Conservation (phyloP, 108 stramenopile genomes). For the Licmophora abbreviata region DNA sequence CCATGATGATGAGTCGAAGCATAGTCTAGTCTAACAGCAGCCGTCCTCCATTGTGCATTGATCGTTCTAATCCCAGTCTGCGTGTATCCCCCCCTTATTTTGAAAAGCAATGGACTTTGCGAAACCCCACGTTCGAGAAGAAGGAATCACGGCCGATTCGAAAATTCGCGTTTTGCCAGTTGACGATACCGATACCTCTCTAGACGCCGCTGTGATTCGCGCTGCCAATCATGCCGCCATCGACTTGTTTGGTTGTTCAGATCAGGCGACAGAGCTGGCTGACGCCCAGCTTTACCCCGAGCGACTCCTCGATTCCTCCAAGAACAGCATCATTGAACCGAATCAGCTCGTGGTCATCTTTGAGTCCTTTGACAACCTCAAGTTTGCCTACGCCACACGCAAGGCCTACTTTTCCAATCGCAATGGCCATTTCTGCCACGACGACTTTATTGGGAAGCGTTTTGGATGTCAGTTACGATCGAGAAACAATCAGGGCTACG, state of each 20-base stretch:
- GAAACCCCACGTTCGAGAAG: constrained; percentile 18
- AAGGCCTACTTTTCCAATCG: constrained; percentile 69
- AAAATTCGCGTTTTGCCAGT: constrained; percentile 19
- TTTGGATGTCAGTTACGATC: constrained; percentile 80
- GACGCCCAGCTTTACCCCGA: constrained; percentile 56
- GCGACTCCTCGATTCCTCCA: constrained; percentile 37
- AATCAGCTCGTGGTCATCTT: constrained; percentile 74
- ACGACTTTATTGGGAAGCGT: constrained; percentile 83
- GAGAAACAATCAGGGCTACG: constrained; percentile 65
- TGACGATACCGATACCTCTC: neutral
- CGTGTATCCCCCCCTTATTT: no score
- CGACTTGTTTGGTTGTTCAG: constrained; percentile 32
- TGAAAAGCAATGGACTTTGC: constrained; percentile 49
- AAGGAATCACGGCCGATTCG: constrained; percentile 35
- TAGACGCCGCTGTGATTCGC: constrained; percentile 32
- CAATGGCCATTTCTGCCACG: constrained; percentile 83
- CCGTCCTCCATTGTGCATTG: no score
- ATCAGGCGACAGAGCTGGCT: constrained; percentile 13
- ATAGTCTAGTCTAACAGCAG: no score
- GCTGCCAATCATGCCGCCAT: constrained; percentile 67
- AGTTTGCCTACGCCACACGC: constrained; percentile 75
- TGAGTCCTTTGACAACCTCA: constrained; percentile 71
- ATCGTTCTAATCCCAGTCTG: no score
- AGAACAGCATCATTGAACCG: constrained; percentile 37
- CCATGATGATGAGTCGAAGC: no score